phyloP scores from a whole-genome alignment of 2,329 filamentous ascomycete genomes.

The Kalaharituber pfeilii region DNA sequence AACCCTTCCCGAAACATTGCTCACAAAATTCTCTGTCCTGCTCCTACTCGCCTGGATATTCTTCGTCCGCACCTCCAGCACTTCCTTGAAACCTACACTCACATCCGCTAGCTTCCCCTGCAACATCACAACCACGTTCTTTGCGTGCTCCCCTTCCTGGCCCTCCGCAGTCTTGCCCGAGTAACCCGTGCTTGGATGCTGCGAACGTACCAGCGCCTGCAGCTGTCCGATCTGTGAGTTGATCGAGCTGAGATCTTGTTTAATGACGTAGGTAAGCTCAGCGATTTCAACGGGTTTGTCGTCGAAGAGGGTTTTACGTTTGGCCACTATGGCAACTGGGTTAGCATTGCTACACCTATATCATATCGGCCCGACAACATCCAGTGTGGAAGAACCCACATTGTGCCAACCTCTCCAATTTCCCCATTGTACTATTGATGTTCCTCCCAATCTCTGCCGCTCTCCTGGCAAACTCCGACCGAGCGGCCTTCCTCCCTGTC shows the following conservation, averaged over 20 bases:
- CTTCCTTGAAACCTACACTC: constrained; percentile 89
- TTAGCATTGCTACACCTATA: constrained; percentile 2
- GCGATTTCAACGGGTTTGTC: constrained; percentile 93
- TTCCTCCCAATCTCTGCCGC: constrained; percentile 84
- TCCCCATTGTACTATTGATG: constrained; percentile 83
- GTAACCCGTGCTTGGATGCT: constrained; percentile 52
- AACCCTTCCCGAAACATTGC: constrained; percentile 25
- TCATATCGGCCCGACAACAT: background rate
- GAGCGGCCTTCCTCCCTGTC: constrained; percentile 36
- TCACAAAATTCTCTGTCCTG: constrained; percentile 91
- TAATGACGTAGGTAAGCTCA: constrained; percentile 92
- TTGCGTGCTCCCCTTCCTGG: constrained; percentile 70
- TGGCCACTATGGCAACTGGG: constrained; percentile 46
- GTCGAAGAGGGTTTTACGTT: constrained; percentile 90
- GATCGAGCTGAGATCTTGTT: constrained; percentile 73
- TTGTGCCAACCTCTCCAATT: constrained; percentile 82
- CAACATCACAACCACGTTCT: constrained; percentile 83
- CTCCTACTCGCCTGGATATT: constrained; percentile 91
- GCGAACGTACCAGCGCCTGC: constrained; percentile 58
- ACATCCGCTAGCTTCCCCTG: constrained; percentile 88
- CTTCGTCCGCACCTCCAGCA: constrained; percentile 87
- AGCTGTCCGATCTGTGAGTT: constrained; percentile 77
- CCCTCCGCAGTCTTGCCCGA: constrained; percentile 34
- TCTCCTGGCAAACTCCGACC: constrained; percentile 82
- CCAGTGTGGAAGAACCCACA: constrained; percentile 32